A percentile compares a stretch with the other conserved stretches of the same genome.
phyloP scores from a whole-genome alignment of 2,329 filamentous ascomycete genomes.

The Fragosphaeria purpurea region DNA sequence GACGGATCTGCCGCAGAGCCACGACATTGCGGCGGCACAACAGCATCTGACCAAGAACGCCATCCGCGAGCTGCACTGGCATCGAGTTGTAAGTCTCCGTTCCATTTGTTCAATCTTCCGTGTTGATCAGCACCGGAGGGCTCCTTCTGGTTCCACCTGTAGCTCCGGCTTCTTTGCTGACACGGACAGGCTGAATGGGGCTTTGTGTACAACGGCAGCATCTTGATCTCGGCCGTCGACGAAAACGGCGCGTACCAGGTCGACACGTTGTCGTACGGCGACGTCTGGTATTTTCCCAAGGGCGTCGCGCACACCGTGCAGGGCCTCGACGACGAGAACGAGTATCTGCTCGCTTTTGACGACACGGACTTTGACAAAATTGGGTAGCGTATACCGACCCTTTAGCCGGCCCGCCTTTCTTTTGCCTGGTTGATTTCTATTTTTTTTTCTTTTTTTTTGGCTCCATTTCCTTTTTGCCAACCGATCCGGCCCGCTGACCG shows the following conservation, averaged over 20 bases:
- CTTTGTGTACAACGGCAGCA: constrained; percentile 46
- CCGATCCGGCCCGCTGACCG: too few relatives aligned
- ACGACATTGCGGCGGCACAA: constrained; percentile 58
- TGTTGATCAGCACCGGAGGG: too few relatives aligned
- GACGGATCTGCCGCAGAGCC: constrained; percentile 52
- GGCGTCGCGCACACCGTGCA: constrained; percentile 42
- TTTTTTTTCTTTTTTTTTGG: too few relatives aligned
- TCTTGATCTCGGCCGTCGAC: constrained; percentile 51
- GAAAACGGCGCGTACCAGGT: constrained; percentile 46
- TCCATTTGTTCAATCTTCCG: too few relatives aligned
- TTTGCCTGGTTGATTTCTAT: too few relatives aligned
- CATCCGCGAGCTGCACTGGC: constrained; percentile 57
- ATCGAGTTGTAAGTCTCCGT: constrained; percentile 31
- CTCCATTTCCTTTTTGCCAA: too few relatives aligned
- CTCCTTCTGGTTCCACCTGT: too few relatives aligned
- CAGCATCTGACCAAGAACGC: constrained; percentile 58
- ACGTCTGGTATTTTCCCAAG: constrained; percentile 44
- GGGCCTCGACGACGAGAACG: constrained; percentile 42
- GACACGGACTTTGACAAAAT: constrained; percentile 55
- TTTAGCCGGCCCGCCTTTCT: too few relatives aligned
- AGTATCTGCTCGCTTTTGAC: constrained; percentile 53
- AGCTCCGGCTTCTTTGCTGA: too few relatives aligned
- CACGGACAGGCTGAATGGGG: constrained; percentile 49
- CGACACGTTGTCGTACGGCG: constrained; percentile 46
- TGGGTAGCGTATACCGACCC: too few relatives aligned